Percentiles rank a stretch among this genome's conserved stretches.
Conservation (phyloP, 2,329 filamentous ascomycete genomes). For the Colletotrichum paranaense region DNA sequence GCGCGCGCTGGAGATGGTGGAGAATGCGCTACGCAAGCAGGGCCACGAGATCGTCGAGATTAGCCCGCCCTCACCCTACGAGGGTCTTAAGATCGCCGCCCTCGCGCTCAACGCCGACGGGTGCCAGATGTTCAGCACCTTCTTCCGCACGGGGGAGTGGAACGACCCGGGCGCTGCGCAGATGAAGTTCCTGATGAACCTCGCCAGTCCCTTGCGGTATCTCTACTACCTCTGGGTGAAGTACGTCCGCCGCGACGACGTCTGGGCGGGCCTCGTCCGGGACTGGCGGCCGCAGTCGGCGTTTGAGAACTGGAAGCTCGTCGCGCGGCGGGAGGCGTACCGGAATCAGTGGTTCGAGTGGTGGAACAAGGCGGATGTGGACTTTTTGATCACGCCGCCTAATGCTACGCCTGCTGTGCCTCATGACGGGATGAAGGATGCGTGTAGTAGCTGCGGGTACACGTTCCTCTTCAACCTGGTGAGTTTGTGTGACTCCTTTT, state of each 20-base stretch:
- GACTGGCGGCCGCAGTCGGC: constrained; percentile 80
- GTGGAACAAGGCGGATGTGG: constrained; percentile 80
- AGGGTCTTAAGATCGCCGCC: constrained; percentile 80
- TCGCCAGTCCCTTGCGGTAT: constrained; percentile 81
- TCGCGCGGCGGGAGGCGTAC: constrained; percentile 81
- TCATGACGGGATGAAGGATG: constrained; percentile 86
- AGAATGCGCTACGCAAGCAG: constrained; percentile 73
- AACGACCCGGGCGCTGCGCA: constrained; percentile 82
- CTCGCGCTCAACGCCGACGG: constrained; percentile 88
- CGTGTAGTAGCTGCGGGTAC: constrained; percentile 88
- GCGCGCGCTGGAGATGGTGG: constrained; percentile 78
- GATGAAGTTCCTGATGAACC: constrained; percentile 78
- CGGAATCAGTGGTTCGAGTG: constrained; percentile 84
- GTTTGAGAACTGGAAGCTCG: constrained; percentile 85
- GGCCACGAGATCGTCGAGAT: constrained; percentile 80
- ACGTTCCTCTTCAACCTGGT: constrained; percentile 93
- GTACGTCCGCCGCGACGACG: constrained; percentile 78
- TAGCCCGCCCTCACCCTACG: constrained; percentile 76
- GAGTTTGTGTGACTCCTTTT: constrained; percentile 45
- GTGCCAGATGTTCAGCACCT: constrained; percentile 80
- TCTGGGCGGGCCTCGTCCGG: constrained; percentile 83
- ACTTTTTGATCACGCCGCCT: constrained; percentile 85
- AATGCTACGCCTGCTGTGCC: constrained; percentile 92
- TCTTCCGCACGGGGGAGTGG: constrained; percentile 81
- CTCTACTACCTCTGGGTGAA: constrained; percentile 92